Conservation (phyloP, 129 eudicot genomes). For the Centella asiatica region DNA sequence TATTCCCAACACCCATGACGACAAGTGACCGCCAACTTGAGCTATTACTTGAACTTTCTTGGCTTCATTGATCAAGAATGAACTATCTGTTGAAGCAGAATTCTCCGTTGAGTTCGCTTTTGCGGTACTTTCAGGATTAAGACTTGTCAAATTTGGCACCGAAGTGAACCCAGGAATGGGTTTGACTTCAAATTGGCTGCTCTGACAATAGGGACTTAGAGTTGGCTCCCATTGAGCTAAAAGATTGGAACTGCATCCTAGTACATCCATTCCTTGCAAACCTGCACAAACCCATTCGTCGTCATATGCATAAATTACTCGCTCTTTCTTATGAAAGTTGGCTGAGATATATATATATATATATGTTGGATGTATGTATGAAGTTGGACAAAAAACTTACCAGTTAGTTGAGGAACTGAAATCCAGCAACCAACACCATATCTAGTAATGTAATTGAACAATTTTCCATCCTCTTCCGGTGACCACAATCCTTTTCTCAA, state of each 20-base stretch:
- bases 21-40: no score
- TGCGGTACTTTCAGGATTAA: constrained; percentile 21
- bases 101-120: constrained; percentile 26
- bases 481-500: constrained; percentile 40
- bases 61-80: constrained; percentile 34
- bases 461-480: constrained; percentile 42
- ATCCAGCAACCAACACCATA: constrained; percentile 47
- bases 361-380: neutral
- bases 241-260: constrained; percentile 34
- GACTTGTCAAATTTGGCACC: constrained; percentile 42
- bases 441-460: constrained; percentile 25
- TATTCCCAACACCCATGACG: no score
- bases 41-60: constrained; percentile 48
- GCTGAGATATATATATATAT: neutral
- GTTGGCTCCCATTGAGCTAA: constrained; percentile 32
- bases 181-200: constrained; percentile 7
- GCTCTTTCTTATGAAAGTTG: no score
- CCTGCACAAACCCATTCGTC: neutral
- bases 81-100: constrained; percentile 28
- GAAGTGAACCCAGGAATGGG: constrained; percentile 23
- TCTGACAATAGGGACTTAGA: constrained; percentile 2
- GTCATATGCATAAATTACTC: neutral
- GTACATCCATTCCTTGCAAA: constrained; percentile 15
- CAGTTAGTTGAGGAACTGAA: constrained; percentile 44
- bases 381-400: neutral